Base-by-base conservation (phyloP, 2,329 filamentous ascomycete genomes). In the Aureobasidium sp. region DNA sequence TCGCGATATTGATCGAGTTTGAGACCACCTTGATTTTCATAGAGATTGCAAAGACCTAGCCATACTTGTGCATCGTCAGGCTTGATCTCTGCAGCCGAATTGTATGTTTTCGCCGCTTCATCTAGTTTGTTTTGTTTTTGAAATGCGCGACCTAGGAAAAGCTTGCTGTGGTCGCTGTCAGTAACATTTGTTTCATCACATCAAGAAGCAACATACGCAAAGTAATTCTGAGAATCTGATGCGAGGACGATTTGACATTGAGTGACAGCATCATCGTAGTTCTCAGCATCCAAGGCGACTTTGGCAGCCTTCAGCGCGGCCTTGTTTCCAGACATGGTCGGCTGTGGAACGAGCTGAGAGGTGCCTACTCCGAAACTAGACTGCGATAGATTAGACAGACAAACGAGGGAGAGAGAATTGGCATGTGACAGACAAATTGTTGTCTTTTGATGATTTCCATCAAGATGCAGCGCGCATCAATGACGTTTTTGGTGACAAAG, bases 1-100 rank as follows among this genome's bases (percentile, higher is more conserved):
- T 85, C 78, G 52, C 88, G 87, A 70, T 96, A 96, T 53, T 87
- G 82, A 61, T 84, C 81, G 15, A 97, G 77, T 69, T 87, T 89
- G 61, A 82, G 81, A 34, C 78, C 74, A 17, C 84, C 87, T 70
- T 91, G 88, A 68, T 85, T 88, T 75, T 96, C 90, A 72, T 91
- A 97, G 34, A 97, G 76, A 70, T 87, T 89, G 73, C 94, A 83
- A 50, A 99, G 79, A 1, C 94, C 94, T 72, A 96, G 89, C 91
- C 90, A 97, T 67, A 89, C 89, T 69, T 93, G 89, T n/a, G 85
- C 79, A 67, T 97, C 91, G 20, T 84, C 79, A 0, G 87, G 84
- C 66, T 90, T 92, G 64, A 90, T 78, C 23, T 80, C 79, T 6
- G 88, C 84, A 1, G 93, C 94, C 36, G 83, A 80, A 44, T 82